These are phyloP conservation scores for Termitomyces sp. DNA, from an alignment of 768 basidiomycete genomes.

Conservation along the genomic window DNA sequence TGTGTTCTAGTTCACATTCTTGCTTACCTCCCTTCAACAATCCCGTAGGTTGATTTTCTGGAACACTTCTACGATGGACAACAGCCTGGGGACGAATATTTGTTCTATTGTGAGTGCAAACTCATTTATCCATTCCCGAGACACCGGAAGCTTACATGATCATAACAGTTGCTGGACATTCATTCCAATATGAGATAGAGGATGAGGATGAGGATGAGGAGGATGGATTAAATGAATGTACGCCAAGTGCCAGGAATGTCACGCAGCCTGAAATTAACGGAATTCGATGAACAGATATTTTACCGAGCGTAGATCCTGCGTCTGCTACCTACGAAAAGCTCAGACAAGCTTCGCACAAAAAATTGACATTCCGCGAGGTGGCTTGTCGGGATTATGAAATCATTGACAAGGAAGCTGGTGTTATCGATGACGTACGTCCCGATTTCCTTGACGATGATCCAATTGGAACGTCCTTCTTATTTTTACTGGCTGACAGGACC, in stretches of 20 bases:
- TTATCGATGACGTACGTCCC: not conserved
- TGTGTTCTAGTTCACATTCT: not conserved
- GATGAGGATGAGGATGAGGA: not conserved
- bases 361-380: not conserved
- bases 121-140: not conserved
- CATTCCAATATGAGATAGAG: not conserved
- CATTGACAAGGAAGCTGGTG: not conserved
- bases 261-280: too few relatives aligned
- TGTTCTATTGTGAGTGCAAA: not conserved
- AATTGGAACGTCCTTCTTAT: not conserved
- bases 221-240: not conserved
- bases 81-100: not conserved
- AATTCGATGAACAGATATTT: not conserved
- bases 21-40: too few relatives aligned
- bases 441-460: too few relatives aligned
- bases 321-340: not conserved
- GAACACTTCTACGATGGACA: not conserved
- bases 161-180: not conserved
- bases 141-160: not conserved
- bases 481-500: not conserved
- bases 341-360: not conserved
- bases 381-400: not conserved
- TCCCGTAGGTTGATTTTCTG: not conserved
- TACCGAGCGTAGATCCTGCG: not conserved
- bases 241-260: not conserved